Percentiles rank a stretch among this genome's conserved stretches.
These are phyloP conservation scores for Termitomyces sp. DNA, from an alignment of 768 basidiomycete genomes.

Conservation along the genomic window DNA sequence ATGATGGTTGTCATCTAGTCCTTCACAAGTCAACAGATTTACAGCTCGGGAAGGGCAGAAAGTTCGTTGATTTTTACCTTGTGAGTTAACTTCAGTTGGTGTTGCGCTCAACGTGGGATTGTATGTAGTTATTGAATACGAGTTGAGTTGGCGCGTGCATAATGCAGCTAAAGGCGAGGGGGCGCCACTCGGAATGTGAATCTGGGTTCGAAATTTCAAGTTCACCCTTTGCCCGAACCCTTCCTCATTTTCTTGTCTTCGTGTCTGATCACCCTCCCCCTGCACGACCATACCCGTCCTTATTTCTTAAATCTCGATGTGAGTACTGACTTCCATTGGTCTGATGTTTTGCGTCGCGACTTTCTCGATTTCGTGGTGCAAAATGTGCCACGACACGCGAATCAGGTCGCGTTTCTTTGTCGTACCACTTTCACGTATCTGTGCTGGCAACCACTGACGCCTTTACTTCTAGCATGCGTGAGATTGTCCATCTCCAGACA, in stretches of 20 bases:
- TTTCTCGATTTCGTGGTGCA: slow-evolving; percentile 16
- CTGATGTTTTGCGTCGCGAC: slow-evolving; percentile 6
- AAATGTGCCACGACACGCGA: slow-evolving; percentile 23
- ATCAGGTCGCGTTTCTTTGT: slow-evolving; percentile 37
- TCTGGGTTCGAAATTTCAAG: slow-evolving; percentile 42
- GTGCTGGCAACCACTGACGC: slow-evolving; percentile 25
- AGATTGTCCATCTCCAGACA: slow-evolving; percentile 99
- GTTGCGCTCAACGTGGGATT: too few species aligned
- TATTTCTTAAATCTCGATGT: slow-evolving; percentile 39
- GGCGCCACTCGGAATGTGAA: slow-evolving; percentile 35
- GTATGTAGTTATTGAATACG: too few species aligned
- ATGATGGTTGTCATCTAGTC: too few species aligned
- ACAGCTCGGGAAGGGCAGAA: too few species aligned
- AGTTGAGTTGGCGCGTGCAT: too few species aligned
- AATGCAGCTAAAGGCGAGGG: too few species aligned
- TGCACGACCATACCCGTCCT: slow-evolving; percentile 38
- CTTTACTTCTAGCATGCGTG: slow-evolving; percentile 77
- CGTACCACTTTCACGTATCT: slow-evolving; percentile 41
- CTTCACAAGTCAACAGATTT: too few species aligned
- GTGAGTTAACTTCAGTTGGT: too few species aligned
- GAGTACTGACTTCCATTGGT: slow-evolving; percentile 22
- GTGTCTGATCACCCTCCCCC: slow-evolving; percentile 43
- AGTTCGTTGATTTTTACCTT: too few species aligned
- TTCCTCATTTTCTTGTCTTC: slow-evolving; percentile 42
- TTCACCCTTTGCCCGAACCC: slow-evolving; percentile 36